Conservation (phyloP, 805 yeast species). For the Spathaspora hagerdaliae region DNA sequence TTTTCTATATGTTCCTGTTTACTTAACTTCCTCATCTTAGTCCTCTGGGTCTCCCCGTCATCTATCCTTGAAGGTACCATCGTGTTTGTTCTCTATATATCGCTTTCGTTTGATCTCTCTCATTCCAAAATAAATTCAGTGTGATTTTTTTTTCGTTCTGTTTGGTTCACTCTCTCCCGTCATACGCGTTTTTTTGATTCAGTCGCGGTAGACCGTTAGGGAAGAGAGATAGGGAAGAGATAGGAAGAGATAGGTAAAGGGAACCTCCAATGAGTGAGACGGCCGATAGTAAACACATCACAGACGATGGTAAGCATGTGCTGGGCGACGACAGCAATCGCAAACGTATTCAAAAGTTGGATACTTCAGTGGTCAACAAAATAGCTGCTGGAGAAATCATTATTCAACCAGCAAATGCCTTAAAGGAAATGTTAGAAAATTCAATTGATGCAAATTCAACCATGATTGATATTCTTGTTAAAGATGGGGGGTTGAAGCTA, state of each 20-base stretch:
- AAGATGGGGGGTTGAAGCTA: conserved; percentile 87
- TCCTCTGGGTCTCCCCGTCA: background rate
- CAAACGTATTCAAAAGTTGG: conserved; percentile 38
- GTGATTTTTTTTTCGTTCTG: too few species aligned
- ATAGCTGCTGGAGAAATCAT: conserved; percentile 98
- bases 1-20: conserved; percentile 13
- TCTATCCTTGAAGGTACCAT: too few species aligned
- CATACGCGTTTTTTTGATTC: too few species aligned
- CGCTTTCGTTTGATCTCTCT: too few species aligned
- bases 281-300: too few species aligned
- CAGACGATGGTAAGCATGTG: too few species aligned
- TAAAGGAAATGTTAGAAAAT: conserved; percentile 90
- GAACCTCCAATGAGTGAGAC: background rate
- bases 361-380: conserved; percentile 70
- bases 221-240: too few species aligned
- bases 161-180: too few species aligned
- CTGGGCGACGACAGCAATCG: background rate
- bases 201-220: too few species aligned
- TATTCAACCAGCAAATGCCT: conserved; percentile 88
- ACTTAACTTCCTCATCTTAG: conserved; percentile 6
- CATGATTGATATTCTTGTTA: conserved; percentile 70
- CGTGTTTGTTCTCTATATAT: too few species aligned
- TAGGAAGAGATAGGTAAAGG: too few species aligned
- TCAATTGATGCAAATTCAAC: conserved; percentile 83
- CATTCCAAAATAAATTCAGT: too few species aligned